Evolutionary conservation across 306 rosid genomes (phyloP).

Genomic region (Sechiopsis laciniata): DNA sequence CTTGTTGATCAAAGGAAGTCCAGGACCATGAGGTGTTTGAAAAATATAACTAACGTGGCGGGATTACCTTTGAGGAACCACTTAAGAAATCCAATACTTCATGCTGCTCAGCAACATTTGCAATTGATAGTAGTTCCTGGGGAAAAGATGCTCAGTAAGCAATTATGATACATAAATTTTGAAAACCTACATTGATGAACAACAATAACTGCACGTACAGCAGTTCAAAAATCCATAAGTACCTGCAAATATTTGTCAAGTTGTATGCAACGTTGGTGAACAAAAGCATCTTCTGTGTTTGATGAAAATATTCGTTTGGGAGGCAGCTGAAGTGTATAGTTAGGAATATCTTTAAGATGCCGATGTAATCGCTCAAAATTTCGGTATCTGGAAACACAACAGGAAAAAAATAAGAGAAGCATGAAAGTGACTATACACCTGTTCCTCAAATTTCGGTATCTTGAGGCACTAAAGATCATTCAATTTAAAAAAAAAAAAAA

Average conservation of each 20-base stretch:
- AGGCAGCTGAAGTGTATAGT: conserved; percentile 76
- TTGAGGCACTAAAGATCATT: conserved; percentile 1
- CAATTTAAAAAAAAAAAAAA: neutral
- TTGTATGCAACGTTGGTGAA: conserved; percentile 93
- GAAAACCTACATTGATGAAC: neutral
- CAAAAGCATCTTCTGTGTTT: conserved; percentile 96
- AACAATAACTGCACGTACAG: neutral
- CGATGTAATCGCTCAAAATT: conserved; percentile 93
- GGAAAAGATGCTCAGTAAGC: conserved; percentile 28
- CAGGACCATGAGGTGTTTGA: neutral
- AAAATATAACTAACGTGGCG: neutral
- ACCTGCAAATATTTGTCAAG: conserved; percentile 95
- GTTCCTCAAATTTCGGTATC: neutral
- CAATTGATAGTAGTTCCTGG: conserved; percentile 89
- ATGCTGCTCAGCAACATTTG: conserved; percentile 86
- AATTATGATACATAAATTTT: neutral
- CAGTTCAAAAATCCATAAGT: conserved; percentile 21
- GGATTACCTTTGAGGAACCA: conserved; percentile 72
- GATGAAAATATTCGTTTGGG: conserved; percentile 99
- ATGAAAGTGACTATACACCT: conserved; percentile 21
- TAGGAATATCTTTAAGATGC: conserved; percentile 87
- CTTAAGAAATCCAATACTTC: conserved; percentile 98
- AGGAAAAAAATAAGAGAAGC: conserved; percentile 16
- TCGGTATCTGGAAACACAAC: conserved; percentile 55
- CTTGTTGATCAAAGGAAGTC: conserved; percentile 3